Evolutionary conservation across 2,329 filamentous ascomycete species (phyloP).

Genomic region (Reticulascus tulasneorum): DNA sequence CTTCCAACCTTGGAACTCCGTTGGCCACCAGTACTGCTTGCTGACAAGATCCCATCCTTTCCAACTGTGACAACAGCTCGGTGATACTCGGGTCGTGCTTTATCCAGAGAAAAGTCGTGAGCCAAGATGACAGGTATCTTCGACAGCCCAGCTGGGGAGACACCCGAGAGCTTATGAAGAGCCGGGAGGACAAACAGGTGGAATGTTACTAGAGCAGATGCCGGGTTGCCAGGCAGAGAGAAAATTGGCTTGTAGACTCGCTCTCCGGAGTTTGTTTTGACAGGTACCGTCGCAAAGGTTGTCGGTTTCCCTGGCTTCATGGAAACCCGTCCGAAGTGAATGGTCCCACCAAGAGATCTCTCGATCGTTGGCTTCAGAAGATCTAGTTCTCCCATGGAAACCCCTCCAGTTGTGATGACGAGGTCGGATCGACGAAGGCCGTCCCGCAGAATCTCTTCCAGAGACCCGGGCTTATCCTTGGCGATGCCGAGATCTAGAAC

Average conservation of each 20-base stretch:
- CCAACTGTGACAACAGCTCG: conserved; percentile 69
- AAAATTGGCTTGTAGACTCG: conserved; percentile 72
- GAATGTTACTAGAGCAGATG: conserved; percentile 87
- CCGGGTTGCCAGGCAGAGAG: conserved; percentile 89
- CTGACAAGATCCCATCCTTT: conserved; percentile 65
- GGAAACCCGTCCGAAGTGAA: conserved; percentile 91
- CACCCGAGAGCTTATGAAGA: conserved; percentile 71
- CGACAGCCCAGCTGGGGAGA: conserved; percentile 65
- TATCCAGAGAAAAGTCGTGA: conserved; percentile 71
- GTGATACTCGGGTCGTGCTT: conserved; percentile 81
- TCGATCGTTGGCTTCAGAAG: conserved; percentile 96
- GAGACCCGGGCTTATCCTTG: conserved; percentile 64
- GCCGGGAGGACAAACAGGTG: conserved; percentile 91
- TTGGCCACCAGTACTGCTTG: conserved; percentile 83
- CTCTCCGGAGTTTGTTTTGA: conserved; percentile 55
- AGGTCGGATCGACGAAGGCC: conserved; percentile 74
- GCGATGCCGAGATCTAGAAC: conserved; percentile 85
- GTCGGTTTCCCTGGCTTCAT: conserved; percentile 99
- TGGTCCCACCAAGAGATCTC: conserved; percentile 80
- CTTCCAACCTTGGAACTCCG: conserved; percentile 87
- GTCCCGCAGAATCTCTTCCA: conserved; percentile 74
- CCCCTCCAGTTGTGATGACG: conserved; percentile 87
- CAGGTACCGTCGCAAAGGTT: conserved; percentile 85
- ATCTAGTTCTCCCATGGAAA: conserved; percentile 97
- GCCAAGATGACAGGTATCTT: conserved; percentile 66